These are phyloP conservation scores for Tuber melanosporum DNA, from an alignment of 495 filamentous ascomycete species.

Conservation along the genomic window DNA sequence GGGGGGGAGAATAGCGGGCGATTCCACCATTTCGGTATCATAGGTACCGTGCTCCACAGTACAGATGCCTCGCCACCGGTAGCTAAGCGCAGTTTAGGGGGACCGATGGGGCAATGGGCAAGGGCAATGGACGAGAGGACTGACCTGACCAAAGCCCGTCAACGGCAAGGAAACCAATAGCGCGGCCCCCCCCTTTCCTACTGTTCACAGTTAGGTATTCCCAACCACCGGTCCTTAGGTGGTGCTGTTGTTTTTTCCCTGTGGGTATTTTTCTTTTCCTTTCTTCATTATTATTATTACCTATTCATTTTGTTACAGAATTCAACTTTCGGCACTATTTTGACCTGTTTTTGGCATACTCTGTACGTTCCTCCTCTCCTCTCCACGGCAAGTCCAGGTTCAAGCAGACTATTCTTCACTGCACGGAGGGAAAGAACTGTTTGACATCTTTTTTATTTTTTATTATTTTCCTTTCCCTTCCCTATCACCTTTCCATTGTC, in stretches of 20 bases:
- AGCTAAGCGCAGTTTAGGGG: background rate
- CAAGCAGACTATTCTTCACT: slow-evolving; percentile 30
- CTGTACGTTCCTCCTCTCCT: slow-evolving; percentile 20
- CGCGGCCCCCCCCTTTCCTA: slow-evolving; percentile 22
- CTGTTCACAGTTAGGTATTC: slow-evolving; percentile 1
- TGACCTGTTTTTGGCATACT: slow-evolving; percentile 2
- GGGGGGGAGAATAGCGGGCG: slow-evolving; percentile 9
- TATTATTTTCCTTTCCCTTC: background rate
- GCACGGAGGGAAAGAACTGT: slow-evolving; percentile 24
- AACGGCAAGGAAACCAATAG: slow-evolving; percentile 32
- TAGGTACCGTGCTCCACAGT: slow-evolving; percentile 15
- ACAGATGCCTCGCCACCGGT: slow-evolving; percentile 13
- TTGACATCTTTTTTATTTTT: slow-evolving; percentile 33
- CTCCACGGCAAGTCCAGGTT: slow-evolving; percentile 33
- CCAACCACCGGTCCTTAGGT: background rate
- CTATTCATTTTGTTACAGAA: slow-evolving; percentile 5
- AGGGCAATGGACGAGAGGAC: slow-evolving; percentile 5
- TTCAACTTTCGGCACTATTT: slow-evolving; percentile 2
- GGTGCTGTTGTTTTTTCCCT: background rate
- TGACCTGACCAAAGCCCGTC: slow-evolving; percentile 18
- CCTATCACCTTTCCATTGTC: background rate
- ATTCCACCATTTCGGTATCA: slow-evolving; percentile 33
- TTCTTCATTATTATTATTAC: background rate
- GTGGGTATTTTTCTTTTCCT: background rate
- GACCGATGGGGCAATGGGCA: slow-evolving; percentile 18